Evolutionary conservation across 352 stramenopile genomes (phyloP), one percentile per base, ranked within the genome.

Genomic region (Globisporangium alternatum): DNA sequence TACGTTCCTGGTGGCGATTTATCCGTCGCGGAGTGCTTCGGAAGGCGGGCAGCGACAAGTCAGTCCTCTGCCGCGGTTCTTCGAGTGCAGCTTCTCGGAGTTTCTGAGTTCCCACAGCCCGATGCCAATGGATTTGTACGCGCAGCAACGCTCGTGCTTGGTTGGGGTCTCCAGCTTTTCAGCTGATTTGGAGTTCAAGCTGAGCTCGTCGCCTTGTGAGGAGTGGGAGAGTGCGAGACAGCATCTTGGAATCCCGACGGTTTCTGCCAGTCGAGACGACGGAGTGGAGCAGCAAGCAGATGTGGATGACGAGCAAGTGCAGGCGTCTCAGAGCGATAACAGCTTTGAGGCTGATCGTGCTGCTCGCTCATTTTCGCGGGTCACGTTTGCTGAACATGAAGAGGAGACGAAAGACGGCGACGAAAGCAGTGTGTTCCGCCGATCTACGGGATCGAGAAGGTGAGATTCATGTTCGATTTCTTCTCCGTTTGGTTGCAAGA

Each of bases 1-100:
- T 9, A 89, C 81, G 9, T 91, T 93, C 51, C 71, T 93, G 4
- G 75, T 93, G 19, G 81, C 79, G 43, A 37, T 92, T 3, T 93
- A 90, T 64, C 68, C 76, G 53, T 59, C 62, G 22, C 31, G 22
- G 1, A 61, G 19, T 33, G 33, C 53, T 6, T n/a, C 51, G 15
- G 61, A 63, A 17, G 31, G 55, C 25, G 51, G 75, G 22, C 61
- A 60, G 33, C 49, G 19, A 15, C 22, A 56, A 4, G 65, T 73
- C 55, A 73, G 68, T 25, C 75, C 78, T 3, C 60, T 93, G 22
- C 84, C 84, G 15, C 74, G 81, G 2, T 93, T 93, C 45, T 90
- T 93, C 22, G 84, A 93, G 61, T 91, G 82, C 65, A 75, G 62
- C 25, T 78, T 75, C 45, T 66, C 71, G 9, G 58, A 72, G 19